Conservation (phyloP, 441 rosid species). For the Populus hybrid region DNA sequence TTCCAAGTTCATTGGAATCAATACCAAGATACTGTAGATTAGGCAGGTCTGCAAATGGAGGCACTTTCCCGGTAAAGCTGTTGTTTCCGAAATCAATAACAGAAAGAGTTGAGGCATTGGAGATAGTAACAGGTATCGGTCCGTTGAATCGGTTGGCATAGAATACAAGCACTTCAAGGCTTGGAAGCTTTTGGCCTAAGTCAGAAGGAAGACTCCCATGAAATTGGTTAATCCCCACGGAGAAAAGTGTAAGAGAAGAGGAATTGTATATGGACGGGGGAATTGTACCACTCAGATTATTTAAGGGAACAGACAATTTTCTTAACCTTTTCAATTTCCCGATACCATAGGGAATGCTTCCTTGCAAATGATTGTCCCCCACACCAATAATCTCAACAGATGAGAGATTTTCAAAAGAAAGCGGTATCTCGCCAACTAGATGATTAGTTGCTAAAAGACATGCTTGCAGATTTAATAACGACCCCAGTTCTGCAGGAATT, state of each 20-base stretch:
- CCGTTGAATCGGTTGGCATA: not conserved
- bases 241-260: not conserved
- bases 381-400: not conserved
- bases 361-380: not conserved
- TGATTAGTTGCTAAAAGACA: not conserved
- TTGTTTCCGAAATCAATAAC: not conserved
- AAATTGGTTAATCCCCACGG: not conserved
- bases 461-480: not conserved
- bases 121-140: not conserved
- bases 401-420: slow-evolving; percentile 19
- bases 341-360: not conserved
- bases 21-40: not conserved
- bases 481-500: slow-evolving; percentile 10
- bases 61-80: not conserved
- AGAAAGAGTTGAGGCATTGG: slow-evolving; percentile 2
- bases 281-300: not conserved
- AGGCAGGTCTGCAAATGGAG: not conserved
- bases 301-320: not conserved
- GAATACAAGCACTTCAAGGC: not conserved
- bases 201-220: slow-evolving; percentile 1
- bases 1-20: not conserved
- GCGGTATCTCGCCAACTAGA: slow-evolving; percentile 29
- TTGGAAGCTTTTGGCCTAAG: not conserved
- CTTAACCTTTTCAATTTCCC: not conserved
- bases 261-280: not conserved